phyloP scores from a whole-genome alignment of 805 yeast genomes.

The Wickerhamomyces kurtzmanii region DNA sequence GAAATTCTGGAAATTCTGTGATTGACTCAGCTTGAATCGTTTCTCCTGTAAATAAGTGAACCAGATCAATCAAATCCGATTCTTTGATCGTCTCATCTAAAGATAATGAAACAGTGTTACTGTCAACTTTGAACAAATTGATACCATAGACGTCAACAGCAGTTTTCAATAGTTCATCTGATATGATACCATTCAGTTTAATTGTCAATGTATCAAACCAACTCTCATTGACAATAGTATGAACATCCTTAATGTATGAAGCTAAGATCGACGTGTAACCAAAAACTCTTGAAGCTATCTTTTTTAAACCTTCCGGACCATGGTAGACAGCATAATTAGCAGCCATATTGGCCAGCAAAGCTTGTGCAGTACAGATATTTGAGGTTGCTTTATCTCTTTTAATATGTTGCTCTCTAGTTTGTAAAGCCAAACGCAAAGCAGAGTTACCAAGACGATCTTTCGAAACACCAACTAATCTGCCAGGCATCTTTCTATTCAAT shows the following conservation, averaged over 20 bases:
- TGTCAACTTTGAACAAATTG: constrained; percentile 66
- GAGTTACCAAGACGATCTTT: constrained; percentile 84
- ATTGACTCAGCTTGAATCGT: constrained; percentile 13
- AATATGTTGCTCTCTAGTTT: constrained; percentile 97
- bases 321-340: constrained; percentile 96
- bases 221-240: constrained; percentile 42
- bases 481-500: constrained; percentile 89
- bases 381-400: constrained; percentile 97
- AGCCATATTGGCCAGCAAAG: constrained; percentile 88
- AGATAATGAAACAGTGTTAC: constrained; percentile 57
- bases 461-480: constrained; percentile 88
- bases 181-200: constrained; percentile 34
- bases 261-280: constrained; percentile 72
- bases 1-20: constrained; percentile 37
- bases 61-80: constrained; percentile 47
- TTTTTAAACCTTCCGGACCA: constrained; percentile 78
- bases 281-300: constrained; percentile 70
- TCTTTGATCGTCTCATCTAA: constrained; percentile 81
- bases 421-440: constrained; percentile 90
- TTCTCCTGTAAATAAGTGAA: constrained; percentile 48
- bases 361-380: constrained; percentile 97
- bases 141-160: constrained; percentile 60
- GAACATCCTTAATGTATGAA: constrained; percentile 33
- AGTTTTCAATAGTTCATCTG: constrained; percentile 43
- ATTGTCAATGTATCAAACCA: constrained; percentile 89